These are phyloP conservation scores for Theileria orientalis DNA, from an alignment of 169 alveolate species.

Conservation along the genomic window DNA sequence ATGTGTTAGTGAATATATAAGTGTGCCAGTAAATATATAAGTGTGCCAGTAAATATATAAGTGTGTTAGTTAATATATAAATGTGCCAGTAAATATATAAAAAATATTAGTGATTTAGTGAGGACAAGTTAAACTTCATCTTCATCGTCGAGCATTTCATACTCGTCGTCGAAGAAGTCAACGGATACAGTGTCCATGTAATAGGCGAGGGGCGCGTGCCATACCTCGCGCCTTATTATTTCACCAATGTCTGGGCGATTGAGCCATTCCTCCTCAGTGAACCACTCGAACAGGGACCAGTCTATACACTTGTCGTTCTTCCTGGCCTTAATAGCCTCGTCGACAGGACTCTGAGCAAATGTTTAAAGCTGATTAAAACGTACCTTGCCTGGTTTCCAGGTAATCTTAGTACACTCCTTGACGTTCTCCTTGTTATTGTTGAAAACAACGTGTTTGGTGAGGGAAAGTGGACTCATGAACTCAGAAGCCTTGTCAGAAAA, in stretches of 20 bases:
- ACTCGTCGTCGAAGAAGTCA: slow-evolving; percentile 76
- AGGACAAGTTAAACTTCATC: not conserved
- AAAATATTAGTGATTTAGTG: not conserved
- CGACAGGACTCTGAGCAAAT: slow-evolving; percentile 57
- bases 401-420: slow-evolving; percentile 82
- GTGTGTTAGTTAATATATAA: not conserved
- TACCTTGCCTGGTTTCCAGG: slow-evolving; percentile 82
- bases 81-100: not conserved
- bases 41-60: not conserved
- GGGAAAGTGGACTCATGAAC: slow-evolving; percentile 81
- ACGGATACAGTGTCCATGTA: slow-evolving; percentile 73
- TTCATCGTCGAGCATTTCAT: slow-evolving; percentile 70
- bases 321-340: slow-evolving; percentile 60
- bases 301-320: slow-evolving; percentile 60
- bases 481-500: slow-evolving; percentile 83
- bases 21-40: not conserved
- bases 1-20: not conserved
- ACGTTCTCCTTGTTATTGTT: slow-evolving; percentile 78
- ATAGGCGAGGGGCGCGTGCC: slow-evolving; percentile 87
- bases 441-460: slow-evolving; percentile 83
- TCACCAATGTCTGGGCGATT: slow-evolving; percentile 86
- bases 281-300: slow-evolving; percentile 81
- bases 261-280: slow-evolving; percentile 77
- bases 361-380: slow-evolving; percentile 37
- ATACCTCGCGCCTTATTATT: slow-evolving; percentile 85